Conservation (phyloP, 78 protist species). For the Polysphondylium violaceum region DNA sequence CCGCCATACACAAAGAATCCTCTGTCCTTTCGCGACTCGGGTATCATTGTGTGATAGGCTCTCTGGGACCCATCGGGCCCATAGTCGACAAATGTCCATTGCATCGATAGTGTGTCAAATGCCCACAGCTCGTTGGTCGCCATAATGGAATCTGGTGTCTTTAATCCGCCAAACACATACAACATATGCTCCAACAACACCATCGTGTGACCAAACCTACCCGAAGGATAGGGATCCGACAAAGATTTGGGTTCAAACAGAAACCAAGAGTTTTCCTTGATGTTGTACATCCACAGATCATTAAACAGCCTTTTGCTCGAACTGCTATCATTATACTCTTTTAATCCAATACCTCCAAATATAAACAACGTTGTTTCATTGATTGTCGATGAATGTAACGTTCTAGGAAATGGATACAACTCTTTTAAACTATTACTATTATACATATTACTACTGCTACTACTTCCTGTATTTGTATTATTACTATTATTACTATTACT, state of each 20-base stretch:
- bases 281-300: constrained; percentile 35
- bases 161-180: constrained; percentile 1
- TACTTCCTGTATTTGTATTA: too few species aligned
- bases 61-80: neutral
- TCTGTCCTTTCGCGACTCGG: neutral
- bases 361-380: constrained; percentile 34
- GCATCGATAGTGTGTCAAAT: neutral
- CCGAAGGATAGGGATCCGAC: neutral
- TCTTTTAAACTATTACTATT: too few species aligned
- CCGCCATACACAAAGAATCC: constrained; percentile 5
- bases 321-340: neutral
- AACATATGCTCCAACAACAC: neutral
- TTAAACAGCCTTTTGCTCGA: neutral
- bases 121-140: constrained; percentile 3
- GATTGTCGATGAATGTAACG: neutral
- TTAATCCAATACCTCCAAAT: constrained; percentile 51
- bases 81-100: constrained; percentile 1
- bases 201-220: constrained; percentile 14
- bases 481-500: neutral
- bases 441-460: too few species aligned
- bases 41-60: neutral
- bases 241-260: neutral
- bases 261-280: neutral
- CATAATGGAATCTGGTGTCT: neutral
- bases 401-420: constrained; percentile 33